A percentile compares a stretch with the other conserved stretches of the same genome.
These are phyloP conservation scores for Drechmeria coniospora DNA, from an alignment of 2,329 filamentous ascomycete species.

Conservation along the genomic window DNA sequence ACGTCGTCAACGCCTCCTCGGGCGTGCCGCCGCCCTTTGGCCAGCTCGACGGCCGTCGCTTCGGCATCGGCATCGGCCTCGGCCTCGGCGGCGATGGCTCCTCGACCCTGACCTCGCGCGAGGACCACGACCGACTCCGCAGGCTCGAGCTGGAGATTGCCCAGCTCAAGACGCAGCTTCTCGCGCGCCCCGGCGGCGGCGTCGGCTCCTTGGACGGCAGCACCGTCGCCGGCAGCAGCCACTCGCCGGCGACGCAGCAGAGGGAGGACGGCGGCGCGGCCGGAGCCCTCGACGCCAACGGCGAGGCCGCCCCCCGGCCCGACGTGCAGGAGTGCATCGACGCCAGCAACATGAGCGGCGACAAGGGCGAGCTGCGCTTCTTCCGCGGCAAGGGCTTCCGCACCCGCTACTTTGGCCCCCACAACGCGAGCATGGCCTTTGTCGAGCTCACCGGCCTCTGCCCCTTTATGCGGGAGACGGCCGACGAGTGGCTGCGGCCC, in stretches of 20 bases:
- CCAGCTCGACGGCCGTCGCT: conserved; percentile 23
- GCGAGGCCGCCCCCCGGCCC: conserved; percentile 14
- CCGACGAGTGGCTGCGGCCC: conserved; percentile 44
- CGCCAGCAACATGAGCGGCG: conserved; percentile 22
- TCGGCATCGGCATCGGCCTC: conserved; percentile 17
- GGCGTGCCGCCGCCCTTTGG: conserved; percentile 27
- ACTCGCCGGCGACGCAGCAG: conserved; percentile 29
- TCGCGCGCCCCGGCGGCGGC: conserved; percentile 26
- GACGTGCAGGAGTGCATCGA: conserved; percentile 25
- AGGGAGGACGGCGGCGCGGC: too few species aligned
- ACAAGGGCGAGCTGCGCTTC: conserved; percentile 40
- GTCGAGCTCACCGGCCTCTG: conserved; percentile 41
- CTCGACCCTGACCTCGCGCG: conserved; percentile 17
- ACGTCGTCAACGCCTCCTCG: conserved; percentile 31
- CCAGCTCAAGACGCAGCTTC: conserved; percentile 37
- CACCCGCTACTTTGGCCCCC: conserved; percentile 43
- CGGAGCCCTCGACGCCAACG: conserved; percentile 15
- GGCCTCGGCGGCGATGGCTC: conserved; percentile 15
- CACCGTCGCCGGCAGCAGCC: conserved; percentile 29
- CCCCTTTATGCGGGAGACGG: conserved; percentile 47
- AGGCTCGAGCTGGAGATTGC: conserved; percentile 43
- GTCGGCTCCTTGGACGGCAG: conserved; percentile 32
- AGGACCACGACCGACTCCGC: conserved; percentile 42
- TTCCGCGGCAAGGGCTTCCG: conserved; percentile 44
- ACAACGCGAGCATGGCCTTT: conserved; percentile 46